A percentile compares a stretch with the other conserved stretches of the same genome.
Evolutionary conservation across 306 rosid species (phyloP).

Genomic region (Citrullus amarus): DNA sequence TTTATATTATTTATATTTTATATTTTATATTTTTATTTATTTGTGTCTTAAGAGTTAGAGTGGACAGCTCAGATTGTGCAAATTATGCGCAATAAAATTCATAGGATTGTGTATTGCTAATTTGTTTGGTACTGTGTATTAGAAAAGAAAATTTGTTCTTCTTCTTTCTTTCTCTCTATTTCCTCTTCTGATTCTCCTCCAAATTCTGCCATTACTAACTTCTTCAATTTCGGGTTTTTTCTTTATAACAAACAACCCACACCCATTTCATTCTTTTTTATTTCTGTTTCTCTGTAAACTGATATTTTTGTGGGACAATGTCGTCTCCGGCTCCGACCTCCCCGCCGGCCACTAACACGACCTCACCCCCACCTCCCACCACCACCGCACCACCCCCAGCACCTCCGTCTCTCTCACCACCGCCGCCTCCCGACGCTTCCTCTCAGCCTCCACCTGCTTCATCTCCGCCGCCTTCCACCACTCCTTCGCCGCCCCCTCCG

Average conservation of each 20-base stretch:
- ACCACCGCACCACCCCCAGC: conserved; percentile 1
- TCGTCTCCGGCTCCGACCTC: conserved; percentile 37
- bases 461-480: conserved; percentile 18
- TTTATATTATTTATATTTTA: not conserved
- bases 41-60: not conserved
- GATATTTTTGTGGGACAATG: not conserved
- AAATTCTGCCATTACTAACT: not conserved
- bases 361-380: conserved; percentile 14
- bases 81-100: not conserved
- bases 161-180: not conserved
- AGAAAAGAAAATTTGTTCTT: not conserved
- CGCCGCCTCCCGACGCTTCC: conserved; percentile 23
- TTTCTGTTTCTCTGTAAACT: not conserved
- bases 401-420: conserved; percentile 8
- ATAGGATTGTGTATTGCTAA: not conserved
- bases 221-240: not conserved
- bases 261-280: not conserved
- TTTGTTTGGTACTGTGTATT: not conserved
- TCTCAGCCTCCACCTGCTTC: conserved; percentile 2
- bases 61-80: conserved; percentile 3
- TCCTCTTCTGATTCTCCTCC: not conserved
- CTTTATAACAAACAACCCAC: too few relatives aligned
- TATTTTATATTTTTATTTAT: not conserved
- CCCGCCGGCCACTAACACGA: conserved; percentile 26
- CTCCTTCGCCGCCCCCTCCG: conserved; percentile 19